Evolutionary conservation across 768 basidiomycete genomes (phyloP).

Genomic region (Mycena rosella): DNA sequence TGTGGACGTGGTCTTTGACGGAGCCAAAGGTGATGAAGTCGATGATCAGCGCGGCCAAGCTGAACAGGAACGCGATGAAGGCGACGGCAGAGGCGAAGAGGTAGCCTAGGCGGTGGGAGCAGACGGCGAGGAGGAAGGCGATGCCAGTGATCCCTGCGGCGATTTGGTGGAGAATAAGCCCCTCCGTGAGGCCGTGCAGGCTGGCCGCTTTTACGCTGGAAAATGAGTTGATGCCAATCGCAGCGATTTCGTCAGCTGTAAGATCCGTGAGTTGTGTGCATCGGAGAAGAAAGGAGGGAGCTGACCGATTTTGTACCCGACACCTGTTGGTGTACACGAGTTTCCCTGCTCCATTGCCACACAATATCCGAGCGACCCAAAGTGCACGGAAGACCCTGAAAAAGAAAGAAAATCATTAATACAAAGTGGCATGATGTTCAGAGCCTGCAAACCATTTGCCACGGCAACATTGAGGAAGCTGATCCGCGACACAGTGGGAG

Average conservation of each 20-base stretch:
- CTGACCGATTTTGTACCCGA: conserved; percentile 39
- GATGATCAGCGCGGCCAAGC: conserved; percentile 30
- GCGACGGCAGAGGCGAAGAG: conserved; percentile 35
- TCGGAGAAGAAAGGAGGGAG: not conserved
- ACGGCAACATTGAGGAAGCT: conserved; percentile 33
- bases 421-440: too few species aligned
- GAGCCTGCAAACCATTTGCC: conserved; percentile 18
- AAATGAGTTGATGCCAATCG: too few species aligned
- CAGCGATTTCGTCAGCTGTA: conserved; percentile 27
- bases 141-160: conserved; percentile 61
- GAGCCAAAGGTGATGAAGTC: conserved; percentile 41
- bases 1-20: conserved; percentile 31
- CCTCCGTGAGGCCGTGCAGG: conserved; percentile 66
- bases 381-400: conserved; percentile 26
- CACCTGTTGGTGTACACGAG: conserved; percentile 30
- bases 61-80: conserved; percentile 36
- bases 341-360: conserved; percentile 22
- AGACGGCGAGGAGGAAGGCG: conserved; percentile 63
- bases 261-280: not conserved
- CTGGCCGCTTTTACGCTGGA: conserved; percentile 42
- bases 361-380: conserved; percentile 37
- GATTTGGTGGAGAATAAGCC: conserved; percentile 70
- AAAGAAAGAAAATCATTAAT: too few species aligned
- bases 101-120: conserved; percentile 43
- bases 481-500: conserved; percentile 33